phyloP scores from a whole-genome alignment of 176 grass and related monocot species.

The Tuctoria greenei region DNA sequence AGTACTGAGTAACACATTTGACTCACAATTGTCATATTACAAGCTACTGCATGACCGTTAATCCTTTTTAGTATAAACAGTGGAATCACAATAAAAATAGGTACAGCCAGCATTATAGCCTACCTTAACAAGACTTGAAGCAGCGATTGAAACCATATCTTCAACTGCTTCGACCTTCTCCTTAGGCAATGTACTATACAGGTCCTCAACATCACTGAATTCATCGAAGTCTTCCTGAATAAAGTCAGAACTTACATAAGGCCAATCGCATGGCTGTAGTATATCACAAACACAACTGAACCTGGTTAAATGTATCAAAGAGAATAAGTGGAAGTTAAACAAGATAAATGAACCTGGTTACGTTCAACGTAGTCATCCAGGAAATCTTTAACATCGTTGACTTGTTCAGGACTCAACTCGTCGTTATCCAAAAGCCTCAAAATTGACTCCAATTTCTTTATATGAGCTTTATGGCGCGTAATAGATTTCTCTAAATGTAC shows the following conservation, averaged over 20 bases:
- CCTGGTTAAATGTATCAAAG: slow-evolving; percentile 4
- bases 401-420: slow-evolving; percentile 97
- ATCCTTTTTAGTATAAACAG: background rate
- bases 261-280: background rate
- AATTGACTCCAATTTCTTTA: slow-evolving; percentile 96
- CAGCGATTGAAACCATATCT: slow-evolving; percentile 98
- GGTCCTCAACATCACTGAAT: slow-evolving; percentile 92
- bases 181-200: slow-evolving; percentile 80
- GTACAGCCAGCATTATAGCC: slow-evolving; percentile 21
- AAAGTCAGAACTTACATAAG: slow-evolving; percentile 30
- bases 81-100: slow-evolving; percentile 28
- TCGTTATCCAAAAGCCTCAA: slow-evolving; percentile 98
- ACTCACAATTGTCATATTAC: background rate
- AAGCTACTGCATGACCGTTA: background rate
- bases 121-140: slow-evolving; percentile 87
- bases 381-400: slow-evolving; percentile 97
- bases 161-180: slow-evolving; percentile 99
- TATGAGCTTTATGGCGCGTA: slow-evolving; percentile 89
- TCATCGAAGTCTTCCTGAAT: slow-evolving; percentile 98
- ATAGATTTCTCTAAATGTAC: slow-evolving; percentile 94
- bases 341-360: slow-evolving; percentile 67
- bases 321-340: slow-evolving; percentile 22
- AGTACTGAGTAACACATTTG: no score
- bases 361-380: slow-evolving; percentile 98
- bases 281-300: slow-evolving; percentile 20